phyloP scores from a whole-genome alignment of 2,329 filamentous ascomycete genomes.

The Pseudodiploospora longispora region DNA sequence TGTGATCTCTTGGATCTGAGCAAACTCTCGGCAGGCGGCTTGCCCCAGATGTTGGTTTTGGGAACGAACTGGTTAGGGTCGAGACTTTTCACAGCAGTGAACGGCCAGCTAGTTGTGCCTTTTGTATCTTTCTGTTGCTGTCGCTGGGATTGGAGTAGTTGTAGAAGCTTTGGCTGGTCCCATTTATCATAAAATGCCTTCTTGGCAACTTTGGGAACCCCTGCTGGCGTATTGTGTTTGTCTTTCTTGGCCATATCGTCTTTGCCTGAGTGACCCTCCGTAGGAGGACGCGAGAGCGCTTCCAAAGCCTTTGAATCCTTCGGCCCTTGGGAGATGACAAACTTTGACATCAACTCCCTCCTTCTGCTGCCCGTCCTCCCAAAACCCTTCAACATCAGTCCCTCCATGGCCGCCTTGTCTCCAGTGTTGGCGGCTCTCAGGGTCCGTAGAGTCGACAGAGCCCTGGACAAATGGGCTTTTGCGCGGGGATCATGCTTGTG shows the following conservation, averaged over 20 bases:
- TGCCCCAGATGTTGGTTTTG: conserved; percentile 41
- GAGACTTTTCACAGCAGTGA: conserved; percentile 17
- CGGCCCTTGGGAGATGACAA: conserved; percentile 30
- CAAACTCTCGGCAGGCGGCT: conserved; percentile 30
- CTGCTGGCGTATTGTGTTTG: not conserved
- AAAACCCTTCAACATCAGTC: conserved; percentile 41
- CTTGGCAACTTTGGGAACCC: conserved; percentile 6
- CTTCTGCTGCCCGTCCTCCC: conserved; percentile 45
- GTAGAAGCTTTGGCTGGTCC: conserved; percentile 37
- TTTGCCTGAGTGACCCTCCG: too few species aligned
- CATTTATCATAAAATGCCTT: conserved; percentile 38
- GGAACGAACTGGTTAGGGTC: conserved; percentile 31
- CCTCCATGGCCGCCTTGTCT: conserved; percentile 36
- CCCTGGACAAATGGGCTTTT: conserved; percentile 30
- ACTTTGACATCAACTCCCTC: conserved; percentile 35
- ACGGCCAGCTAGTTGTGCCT: conserved; percentile 18
- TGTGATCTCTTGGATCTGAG: conserved; percentile 34
- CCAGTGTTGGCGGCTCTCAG: conserved; percentile 48
- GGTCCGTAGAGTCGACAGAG: conserved; percentile 33
- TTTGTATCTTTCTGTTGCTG: conserved; percentile 19
- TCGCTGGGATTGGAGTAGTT: conserved; percentile 35
- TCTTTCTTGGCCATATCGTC: not conserved
- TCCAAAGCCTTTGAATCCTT: conserved; percentile 34
- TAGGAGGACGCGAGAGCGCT: conserved; percentile 13
- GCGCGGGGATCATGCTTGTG: conserved; percentile 19